Evolutionary conservation across 345 rosid species (phyloP).

Genomic region (Lumnitzera racemosa): DNA sequence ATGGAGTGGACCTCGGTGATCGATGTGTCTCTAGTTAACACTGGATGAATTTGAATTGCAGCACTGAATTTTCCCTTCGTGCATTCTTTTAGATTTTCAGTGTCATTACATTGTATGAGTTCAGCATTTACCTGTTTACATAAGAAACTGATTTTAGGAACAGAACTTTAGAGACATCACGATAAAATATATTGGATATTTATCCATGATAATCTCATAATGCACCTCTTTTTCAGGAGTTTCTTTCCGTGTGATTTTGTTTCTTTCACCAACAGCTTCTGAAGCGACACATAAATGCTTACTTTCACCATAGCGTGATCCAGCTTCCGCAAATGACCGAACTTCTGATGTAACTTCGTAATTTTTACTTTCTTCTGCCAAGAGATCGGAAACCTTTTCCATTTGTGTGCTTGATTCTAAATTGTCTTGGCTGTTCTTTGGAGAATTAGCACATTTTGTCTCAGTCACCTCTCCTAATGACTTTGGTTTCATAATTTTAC

Average conservation of each 20-base stretch:
- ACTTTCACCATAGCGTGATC: neutral
- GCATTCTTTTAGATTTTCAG: too few species aligned
- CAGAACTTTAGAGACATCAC: too few species aligned
- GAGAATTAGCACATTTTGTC: slow-evolving; percentile 5
- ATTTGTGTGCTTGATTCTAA: slow-evolving; percentile 5
- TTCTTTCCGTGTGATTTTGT: slow-evolving; percentile 17
- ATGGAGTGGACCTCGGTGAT: too few species aligned
- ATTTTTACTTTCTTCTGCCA: slow-evolving; percentile 4
- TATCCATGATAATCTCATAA: neutral
- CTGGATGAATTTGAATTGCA: too few species aligned
- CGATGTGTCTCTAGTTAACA: too few species aligned
- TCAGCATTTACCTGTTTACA: too few species aligned
- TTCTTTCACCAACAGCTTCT: slow-evolving; percentile 11
- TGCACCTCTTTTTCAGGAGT: slow-evolving; percentile 27
- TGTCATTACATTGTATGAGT: too few species aligned
- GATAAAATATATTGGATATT: too few species aligned
- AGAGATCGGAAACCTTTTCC: slow-evolving; percentile 1
- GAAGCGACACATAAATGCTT: neutral
- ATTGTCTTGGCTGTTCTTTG: slow-evolving; percentile 9
- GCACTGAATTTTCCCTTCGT: too few species aligned
- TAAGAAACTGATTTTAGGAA: too few species aligned
- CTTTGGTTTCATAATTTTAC: slow-evolving; percentile 7
- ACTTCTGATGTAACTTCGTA: too few species aligned
- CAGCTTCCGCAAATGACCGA: neutral
- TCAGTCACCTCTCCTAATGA: slow-evolving; percentile 3